Evolutionary conservation across 192 early-diverging fungal species (phyloP).

Genomic region (Coemansia sp.): DNA sequence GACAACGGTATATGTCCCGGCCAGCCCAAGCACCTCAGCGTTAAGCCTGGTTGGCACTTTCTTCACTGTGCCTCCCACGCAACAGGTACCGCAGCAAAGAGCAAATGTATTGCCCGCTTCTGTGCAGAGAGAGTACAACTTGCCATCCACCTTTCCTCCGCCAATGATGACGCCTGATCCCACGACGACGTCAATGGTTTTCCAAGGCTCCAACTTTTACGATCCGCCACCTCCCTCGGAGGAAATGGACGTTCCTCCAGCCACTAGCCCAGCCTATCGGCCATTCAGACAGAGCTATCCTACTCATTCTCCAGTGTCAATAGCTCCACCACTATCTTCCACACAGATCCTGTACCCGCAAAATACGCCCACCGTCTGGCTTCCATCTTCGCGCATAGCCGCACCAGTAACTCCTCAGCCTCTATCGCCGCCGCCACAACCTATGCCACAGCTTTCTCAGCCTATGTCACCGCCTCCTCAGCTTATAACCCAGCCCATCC

Average conservation of each 20-base stretch:
- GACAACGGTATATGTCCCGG: background rate
- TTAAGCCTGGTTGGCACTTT: background rate
- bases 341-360: constrained; percentile 7
- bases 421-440: background rate
- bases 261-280: background rate
- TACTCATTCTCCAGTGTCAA: background rate
- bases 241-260: background rate
- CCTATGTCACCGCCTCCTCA: constrained; percentile 1
- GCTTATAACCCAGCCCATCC: background rate
- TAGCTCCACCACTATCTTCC: background rate
- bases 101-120: background rate
- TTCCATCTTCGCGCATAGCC: constrained; percentile 7
- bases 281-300: background rate
- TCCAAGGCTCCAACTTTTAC: constrained; percentile 4
- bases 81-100: background rate
- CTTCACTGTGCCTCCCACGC: background rate
- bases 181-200: constrained; percentile 1
- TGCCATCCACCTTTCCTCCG: background rate
- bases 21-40: background rate
- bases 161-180: background rate
- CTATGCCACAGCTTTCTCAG: background rate
- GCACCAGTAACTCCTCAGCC: background rate
- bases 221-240: background rate
- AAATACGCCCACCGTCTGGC: constrained; percentile 31
- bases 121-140: background rate